A percentile compares a stretch with the other conserved stretches of the same genome.
These are phyloP conservation scores for Pisolithus sp. DNA, from an alignment of 768 basidiomycete genomes.

Conservation along the genomic window DNA sequence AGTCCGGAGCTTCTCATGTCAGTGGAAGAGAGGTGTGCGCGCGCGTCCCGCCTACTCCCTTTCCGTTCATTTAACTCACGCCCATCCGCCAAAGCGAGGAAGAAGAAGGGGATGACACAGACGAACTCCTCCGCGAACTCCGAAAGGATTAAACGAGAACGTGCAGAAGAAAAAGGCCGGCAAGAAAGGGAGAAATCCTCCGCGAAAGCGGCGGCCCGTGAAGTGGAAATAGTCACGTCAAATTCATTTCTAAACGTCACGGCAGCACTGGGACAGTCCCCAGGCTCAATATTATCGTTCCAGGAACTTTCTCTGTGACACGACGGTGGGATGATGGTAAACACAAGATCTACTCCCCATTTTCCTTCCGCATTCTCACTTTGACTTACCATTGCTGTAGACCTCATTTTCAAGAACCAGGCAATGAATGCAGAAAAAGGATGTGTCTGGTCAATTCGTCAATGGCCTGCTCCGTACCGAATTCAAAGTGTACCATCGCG, in stretches of 20 bases:
- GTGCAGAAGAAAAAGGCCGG: conserved; percentile 87
- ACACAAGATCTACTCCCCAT: conserved; percentile 19
- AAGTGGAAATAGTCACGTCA: conserved; percentile 76
- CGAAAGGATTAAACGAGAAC: conserved; percentile 96
- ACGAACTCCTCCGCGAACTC: conserved; percentile 90
- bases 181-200: conserved; percentile 72
- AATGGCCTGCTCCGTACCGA: conserved; percentile 93
- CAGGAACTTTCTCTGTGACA: conserved; percentile 87
- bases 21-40: conserved; percentile 38
- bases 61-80: background rate
- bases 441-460: conserved; percentile 77
- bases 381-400: conserved; percentile 35
- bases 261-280: conserved; percentile 76
- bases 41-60: background rate
- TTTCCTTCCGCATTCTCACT: background rate
- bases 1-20: conserved; percentile 22
- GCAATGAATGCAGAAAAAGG: conserved; percentile 55
- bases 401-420: conserved; percentile 98
- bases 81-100: conserved; percentile 29
- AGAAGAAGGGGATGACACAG: conserved; percentile 85
- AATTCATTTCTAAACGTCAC: conserved; percentile 91
- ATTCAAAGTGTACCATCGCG: conserved; percentile 61
- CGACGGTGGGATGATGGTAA: conserved; percentile 91
- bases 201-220: conserved; percentile 52
- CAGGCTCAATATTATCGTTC: conserved; percentile 68